Percentiles rank a stretch among this genome's conserved stretches.
phyloP scores from a whole-genome alignment of 352 stramenopile genomes.

The Globisporangium uncinulatum region DNA sequence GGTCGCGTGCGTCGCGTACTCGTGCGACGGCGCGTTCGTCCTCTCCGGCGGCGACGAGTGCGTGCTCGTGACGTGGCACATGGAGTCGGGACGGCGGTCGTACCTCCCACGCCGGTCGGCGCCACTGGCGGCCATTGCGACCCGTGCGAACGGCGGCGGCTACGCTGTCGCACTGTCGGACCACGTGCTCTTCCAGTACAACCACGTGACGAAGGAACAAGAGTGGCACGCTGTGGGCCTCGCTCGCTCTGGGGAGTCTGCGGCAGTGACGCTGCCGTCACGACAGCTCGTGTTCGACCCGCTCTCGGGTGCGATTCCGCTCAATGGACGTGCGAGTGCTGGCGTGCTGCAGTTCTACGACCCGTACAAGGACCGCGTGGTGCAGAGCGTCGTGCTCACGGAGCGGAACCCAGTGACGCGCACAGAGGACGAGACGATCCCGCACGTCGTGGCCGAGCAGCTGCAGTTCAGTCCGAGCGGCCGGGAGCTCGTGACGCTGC shows the following conservation, averaged over 20 bases:
- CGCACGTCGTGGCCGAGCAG: conserved; percentile 43
- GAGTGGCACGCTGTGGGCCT: conserved; percentile 70
- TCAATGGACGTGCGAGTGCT: conserved; percentile 57
- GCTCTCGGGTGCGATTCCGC: conserved; percentile 42
- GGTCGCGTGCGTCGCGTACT: conserved; percentile 68
- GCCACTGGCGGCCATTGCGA: conserved; percentile 43
- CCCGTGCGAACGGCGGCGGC: conserved; percentile 38
- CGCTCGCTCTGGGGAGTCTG: conserved; percentile 38
- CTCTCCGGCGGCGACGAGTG: conserved; percentile 83
- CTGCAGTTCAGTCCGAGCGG: conserved; percentile 49
- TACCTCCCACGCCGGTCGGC: conserved; percentile 79
- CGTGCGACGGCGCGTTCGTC: conserved; percentile 67
- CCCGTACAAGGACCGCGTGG: conserved; percentile 69
- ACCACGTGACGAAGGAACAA: conserved; percentile 66
- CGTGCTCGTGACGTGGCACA: conserved; percentile 84
- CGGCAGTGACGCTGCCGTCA: conserved; percentile 38
- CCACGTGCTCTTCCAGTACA: conserved; percentile 80
- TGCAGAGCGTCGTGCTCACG: conserved; percentile 62
- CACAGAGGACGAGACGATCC: conserved; percentile 58
- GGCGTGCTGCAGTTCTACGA: conserved; percentile 81
- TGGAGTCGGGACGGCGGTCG: conserved; percentile 63
- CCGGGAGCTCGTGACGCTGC: conserved; percentile 51
- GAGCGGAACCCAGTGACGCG: conserved; percentile 84
- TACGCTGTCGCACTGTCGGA: conserved; percentile 68
- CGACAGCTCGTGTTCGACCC: conserved; percentile 60